Evolutionary conservation across 352 stramenopile species (phyloP).

Genomic region (Thalassiosira sp.): DNA sequence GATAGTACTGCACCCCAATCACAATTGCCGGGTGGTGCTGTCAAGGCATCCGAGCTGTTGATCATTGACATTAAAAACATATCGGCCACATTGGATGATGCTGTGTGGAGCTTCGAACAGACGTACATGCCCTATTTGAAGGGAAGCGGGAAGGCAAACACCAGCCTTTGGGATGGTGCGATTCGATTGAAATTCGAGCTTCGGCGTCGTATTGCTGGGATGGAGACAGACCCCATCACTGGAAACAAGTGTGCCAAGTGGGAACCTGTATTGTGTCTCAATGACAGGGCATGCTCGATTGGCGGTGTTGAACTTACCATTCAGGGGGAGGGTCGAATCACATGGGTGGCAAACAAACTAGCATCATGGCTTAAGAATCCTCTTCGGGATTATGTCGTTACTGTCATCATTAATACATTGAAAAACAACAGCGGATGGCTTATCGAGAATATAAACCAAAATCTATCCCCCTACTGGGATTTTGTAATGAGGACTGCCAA

Average conservation of each 20-base stretch:
- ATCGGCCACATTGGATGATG: constrained; percentile 77
- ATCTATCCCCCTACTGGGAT: constrained; percentile 71
- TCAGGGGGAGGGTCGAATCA: constrained; percentile 71
- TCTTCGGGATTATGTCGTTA: constrained; percentile 81
- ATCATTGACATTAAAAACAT: constrained; percentile 81
- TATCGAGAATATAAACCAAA: constrained; percentile 66
- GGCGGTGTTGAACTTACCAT: constrained; percentile 73
- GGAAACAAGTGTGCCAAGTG: too few species aligned
- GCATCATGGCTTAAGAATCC: constrained; percentile 71
- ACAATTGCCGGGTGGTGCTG: too few species aligned
- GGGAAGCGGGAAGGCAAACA: constrained; percentile 74
- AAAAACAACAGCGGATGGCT: constrained; percentile 77
- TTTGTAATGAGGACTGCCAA: constrained; percentile 78
- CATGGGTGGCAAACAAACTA: constrained; percentile 82
- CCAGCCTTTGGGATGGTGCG: constrained; percentile 68
- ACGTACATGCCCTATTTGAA: constrained; percentile 84
- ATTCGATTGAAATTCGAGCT: constrained; percentile 83
- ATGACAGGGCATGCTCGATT: constrained; percentile 76
- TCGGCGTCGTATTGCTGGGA: constrained; percentile 43
- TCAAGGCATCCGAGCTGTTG: constrained; percentile 79
- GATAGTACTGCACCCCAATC: constrained; percentile 11
- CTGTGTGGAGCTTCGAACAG: constrained; percentile 82
- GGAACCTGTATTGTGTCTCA: constrained; percentile 80
- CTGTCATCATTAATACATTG: constrained; percentile 68
- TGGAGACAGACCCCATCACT: too few species aligned